Evolutionary conservation across 2,329 filamentous ascomycete genomes (phyloP), one percentile per base, ranked within the genome.

Genomic region (Pseudocercospora eumusae): DNA sequence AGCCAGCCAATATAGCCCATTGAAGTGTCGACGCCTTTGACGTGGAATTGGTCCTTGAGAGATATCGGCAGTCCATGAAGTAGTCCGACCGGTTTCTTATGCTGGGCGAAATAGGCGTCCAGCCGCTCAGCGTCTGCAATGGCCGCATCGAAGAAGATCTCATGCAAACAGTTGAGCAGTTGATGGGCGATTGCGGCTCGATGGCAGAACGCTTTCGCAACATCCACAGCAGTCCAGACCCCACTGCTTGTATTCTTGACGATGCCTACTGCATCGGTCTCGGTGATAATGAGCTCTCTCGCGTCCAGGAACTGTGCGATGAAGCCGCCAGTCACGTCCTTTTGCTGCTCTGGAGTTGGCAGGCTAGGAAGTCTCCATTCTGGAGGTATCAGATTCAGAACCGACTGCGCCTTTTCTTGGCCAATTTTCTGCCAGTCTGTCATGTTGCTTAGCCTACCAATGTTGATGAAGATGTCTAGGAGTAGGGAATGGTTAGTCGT

Each of bases 1-100:
- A 88, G 83, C 81, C 85, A 86, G n/a, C 86, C 84, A 23, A 88
- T 78, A 68, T 88, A 88, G 11, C 85, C 86, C 79, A 88, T 76
- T 0, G 74, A 74, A 33, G 77, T 81, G 57, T 81, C 79, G 28
- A 79, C 77, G n/a, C 75, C 78, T 57, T 76, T 71, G 62, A 82
- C 76, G 59, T 82, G 78, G 68, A 82, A 82, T 59, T 81, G 80
- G 63, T 82, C 80, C 61, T 82, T 82, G 27, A 82, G 64, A 23
- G 76, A 79, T 66, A 82, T 76, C 40, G 79, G 80, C 4, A 82
- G 70, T 6, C 80, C 80, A 66, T 82, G 80, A 9, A 82, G 70
- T 21, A 78, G 76, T n/a, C 80, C 80, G 25, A 80, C 69, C 18
- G 79, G 73, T 57, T 71, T 75, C 57, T 71, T 70, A 57, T 76